These are phyloP conservation scores for Phytophthora cajani DNA, from an alignment of 352 stramenopile genomes.

Conservation along the genomic window DNA sequence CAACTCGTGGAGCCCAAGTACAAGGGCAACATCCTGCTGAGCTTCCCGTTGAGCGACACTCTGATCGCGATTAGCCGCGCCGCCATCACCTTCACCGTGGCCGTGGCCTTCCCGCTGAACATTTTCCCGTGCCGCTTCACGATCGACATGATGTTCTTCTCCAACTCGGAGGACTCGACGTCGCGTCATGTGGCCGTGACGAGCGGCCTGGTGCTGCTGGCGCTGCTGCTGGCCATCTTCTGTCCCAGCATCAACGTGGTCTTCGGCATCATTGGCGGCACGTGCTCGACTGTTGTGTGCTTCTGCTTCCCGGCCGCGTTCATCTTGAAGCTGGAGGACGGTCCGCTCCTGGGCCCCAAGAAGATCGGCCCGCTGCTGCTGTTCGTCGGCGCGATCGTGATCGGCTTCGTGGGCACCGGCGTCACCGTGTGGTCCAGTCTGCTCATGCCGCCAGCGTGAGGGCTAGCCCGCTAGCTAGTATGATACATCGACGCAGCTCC, in stretches of 20 bases:
- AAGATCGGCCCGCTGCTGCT: constrained; percentile 80
- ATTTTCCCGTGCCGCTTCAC: constrained; percentile 89
- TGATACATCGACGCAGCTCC: background rate
- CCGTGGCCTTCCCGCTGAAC: constrained; percentile 86
- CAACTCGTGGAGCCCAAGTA: constrained; percentile 67
- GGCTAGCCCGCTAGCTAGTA: background rate
- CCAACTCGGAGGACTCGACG: constrained; percentile 70
- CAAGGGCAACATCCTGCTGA: constrained; percentile 87
- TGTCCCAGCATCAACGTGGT: constrained; percentile 88
- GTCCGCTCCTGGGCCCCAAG: constrained; percentile 67
- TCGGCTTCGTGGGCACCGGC: constrained; percentile 68
- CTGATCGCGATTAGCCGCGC: constrained; percentile 82
- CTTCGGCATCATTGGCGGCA: constrained; percentile 87
- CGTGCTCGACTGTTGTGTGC: constrained; percentile 84
- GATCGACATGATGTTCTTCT: constrained; percentile 91
- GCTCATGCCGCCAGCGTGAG: constrained; percentile 33
- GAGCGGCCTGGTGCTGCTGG: constrained; percentile 62
- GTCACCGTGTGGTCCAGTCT: constrained; percentile 81
- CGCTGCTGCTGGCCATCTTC: constrained; percentile 82
- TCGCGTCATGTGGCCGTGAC: constrained; percentile 75
- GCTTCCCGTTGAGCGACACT: constrained; percentile 77
- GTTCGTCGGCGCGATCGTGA: constrained; percentile 74
- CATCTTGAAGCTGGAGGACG: constrained; percentile 86
- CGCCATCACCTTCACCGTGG: constrained; percentile 88
- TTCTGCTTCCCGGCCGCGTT: constrained; percentile 87